Base-by-base conservation (phyloP, 805 yeast genomes). In the Priceomyces medius region DNA sequence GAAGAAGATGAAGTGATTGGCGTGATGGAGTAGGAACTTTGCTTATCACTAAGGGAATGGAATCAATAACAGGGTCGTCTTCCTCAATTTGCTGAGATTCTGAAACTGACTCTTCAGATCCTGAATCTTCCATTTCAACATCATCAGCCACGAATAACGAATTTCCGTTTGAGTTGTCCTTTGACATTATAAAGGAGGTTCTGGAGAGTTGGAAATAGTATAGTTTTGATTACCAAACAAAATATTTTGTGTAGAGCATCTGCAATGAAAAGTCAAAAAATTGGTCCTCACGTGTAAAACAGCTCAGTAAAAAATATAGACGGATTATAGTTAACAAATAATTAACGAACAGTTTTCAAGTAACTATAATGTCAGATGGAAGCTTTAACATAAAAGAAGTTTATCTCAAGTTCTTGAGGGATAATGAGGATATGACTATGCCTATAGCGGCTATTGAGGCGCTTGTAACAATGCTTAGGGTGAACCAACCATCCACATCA, bases 371-470 rank as follows among this genome's bases (percentile, higher is more conserved):
- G 47, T 44, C 50, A 16, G 45, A 44, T 21, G 48, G 43, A 28
- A 16, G 43, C 6, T 89, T 93, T 59, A 95, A 90, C 61, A 88
- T 93, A 51, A 88, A 83, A 35, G 73, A 79, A 52, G 80, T 91
- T 0, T 93, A 93, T 59, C 73, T 88, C 43, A 77, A 78, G 58
- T 89, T 88, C 61, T 72, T 93, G 47, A 80, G 78, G 51, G 96
- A 89, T 38, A 97, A 93, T 65, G 75, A 87, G n/a, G 98, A 93
- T 43, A 87, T 93, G 81, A 90, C 99, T 4, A 93, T 90, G 97
- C 99, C 99, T 1, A 88, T 93, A 24, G 99, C 99, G 32, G 99
- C 99, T 26, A 93, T 93, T 56, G 98, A 93, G 68, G 81, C 96
- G 9, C 71, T 93, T 34, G 96, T 93, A 20, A 85, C 93, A 7